phyloP scores from a whole-genome alignment of 2,329 filamentous ascomycete species.

The Macrophomina phaseolina region DNA sequence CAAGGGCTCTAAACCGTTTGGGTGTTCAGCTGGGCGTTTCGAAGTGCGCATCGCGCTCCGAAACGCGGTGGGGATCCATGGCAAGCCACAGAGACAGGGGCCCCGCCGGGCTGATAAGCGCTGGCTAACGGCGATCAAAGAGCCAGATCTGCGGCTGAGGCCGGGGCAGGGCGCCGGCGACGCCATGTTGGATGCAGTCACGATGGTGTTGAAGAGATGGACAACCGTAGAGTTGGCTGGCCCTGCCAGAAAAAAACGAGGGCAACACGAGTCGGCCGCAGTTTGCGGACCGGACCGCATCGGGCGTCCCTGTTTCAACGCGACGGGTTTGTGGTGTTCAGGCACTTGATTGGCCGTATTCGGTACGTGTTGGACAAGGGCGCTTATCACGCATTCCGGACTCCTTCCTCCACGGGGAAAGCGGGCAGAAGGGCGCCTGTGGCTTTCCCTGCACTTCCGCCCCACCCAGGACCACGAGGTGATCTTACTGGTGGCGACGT shows the following conservation, averaged over 20 bases:
- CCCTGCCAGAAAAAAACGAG: background rate
- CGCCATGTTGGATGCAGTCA: background rate
- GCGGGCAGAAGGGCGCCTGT: background rate
- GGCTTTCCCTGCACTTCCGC: background rate
- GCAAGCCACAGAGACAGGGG: conserved; percentile 17
- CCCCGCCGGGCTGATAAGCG: conserved; percentile 8
- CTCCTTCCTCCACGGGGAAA: conserved; percentile 13
- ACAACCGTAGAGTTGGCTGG: background rate
- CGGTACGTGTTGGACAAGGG: conserved; percentile 9
- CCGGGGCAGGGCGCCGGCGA: background rate
- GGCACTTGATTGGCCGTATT: conserved; percentile 18
- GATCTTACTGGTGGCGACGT: conserved; percentile 13
- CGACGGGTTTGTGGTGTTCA: background rate
- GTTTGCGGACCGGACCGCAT: conserved; percentile 20
- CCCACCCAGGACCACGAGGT: background rate
- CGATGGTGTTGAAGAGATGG: conserved; percentile 10
- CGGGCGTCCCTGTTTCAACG: conserved; percentile 16
- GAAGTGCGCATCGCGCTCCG: conserved; percentile 8
- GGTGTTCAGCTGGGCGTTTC: conserved; percentile 15
- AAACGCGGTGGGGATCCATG: conserved; percentile 9
- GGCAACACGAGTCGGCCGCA: background rate
- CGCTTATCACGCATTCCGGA: conserved; percentile 4
- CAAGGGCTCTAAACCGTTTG: conserved; percentile 2
- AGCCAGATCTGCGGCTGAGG: conserved; percentile 10
- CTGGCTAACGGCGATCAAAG: background rate